Evolutionary conservation across 257 asterid species (phyloP), one percentile per base, ranked within the genome.

Genomic region (Orobanche coerulescens): DNA sequence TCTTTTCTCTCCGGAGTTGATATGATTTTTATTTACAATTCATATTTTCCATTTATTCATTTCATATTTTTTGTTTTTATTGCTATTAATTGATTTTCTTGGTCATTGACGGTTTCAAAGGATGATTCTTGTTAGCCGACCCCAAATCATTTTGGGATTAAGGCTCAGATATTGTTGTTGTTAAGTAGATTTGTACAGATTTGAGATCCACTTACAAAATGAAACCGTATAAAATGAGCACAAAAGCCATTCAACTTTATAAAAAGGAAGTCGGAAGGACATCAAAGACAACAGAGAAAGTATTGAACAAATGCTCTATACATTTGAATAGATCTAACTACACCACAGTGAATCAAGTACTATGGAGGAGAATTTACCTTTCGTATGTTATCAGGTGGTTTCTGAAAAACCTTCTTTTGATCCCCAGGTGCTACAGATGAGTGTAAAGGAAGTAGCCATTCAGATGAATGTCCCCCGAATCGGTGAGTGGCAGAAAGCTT

Each of bases 401-500:
- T 86, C 66, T 74, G 82, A 71, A 92, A 92, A 73, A 82, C 98
- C 79, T 79, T 92, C 75, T 78, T 84, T 67, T 92, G 98, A 79
- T 92, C 95, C 76, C 82, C 96, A 33, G 95, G 82, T 71, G 94
- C 88, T 58, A 92, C 76, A 48, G 98, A 88, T 75, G 98, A 92
- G 81, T 92, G 96, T 61, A 92, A 71, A 36, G 98, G 95, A 70
- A 92, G 90, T 76, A 92, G 82, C 96, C 98, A 92, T 42, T 88
- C 94, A 67, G 95, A 92, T 73, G 90, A 77, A 13, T 57, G 69
- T 52, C 95, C 96, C 48, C 96, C 86, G 76, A 88, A 92, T 67
- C 78, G 94, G 72, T 75, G 85, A 62, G 81, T 78, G 34, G 83
- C 94, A 48, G 87, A 68, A 55, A 92, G 91, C 75, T 77, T 86